phyloP scores from a whole-genome alignment of 768 basidiomycete genomes.

The Leccinum longicurvipes region DNA sequence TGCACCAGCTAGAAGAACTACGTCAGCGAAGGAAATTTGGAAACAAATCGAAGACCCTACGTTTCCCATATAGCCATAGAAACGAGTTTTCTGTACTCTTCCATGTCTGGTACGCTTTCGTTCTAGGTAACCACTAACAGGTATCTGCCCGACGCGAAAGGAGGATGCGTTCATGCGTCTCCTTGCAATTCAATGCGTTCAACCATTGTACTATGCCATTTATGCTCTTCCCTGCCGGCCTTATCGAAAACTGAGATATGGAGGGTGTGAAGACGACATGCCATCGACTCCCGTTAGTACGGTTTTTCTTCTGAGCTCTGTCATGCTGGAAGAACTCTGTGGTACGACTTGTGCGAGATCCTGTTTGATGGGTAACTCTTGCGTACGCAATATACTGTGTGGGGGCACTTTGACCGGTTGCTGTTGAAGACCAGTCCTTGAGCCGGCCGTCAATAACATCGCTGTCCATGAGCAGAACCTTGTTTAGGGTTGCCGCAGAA shows the following conservation, averaged over 20 bases:
- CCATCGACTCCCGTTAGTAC: background rate
- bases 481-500: background rate
- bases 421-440: constrained; percentile 1
- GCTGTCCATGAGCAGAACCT: background rate
- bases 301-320: background rate
- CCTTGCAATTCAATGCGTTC: background rate
- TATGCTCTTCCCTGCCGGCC: background rate
- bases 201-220: constrained; percentile 2
- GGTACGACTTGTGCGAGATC: background rate
- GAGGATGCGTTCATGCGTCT: background rate
- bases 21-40: background rate
- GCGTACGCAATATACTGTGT: background rate
- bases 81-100: background rate
- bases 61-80: constrained; percentile 16
- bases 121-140: constrained; percentile 12
- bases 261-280: background rate
- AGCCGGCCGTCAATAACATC: constrained; percentile 6
- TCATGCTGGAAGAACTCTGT: background rate
- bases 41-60: background rate
- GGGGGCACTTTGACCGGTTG: background rate
- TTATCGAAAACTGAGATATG: background rate
- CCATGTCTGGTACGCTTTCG: constrained; percentile 1
- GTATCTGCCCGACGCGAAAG: constrained; percentile 3
- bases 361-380: background rate
- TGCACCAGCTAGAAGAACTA: constrained; percentile 1